Evolutionary conservation across 139 green algal species (phyloP), one percentile per base, ranked within the genome.

Genomic region (Chlorella sp.): DNA sequence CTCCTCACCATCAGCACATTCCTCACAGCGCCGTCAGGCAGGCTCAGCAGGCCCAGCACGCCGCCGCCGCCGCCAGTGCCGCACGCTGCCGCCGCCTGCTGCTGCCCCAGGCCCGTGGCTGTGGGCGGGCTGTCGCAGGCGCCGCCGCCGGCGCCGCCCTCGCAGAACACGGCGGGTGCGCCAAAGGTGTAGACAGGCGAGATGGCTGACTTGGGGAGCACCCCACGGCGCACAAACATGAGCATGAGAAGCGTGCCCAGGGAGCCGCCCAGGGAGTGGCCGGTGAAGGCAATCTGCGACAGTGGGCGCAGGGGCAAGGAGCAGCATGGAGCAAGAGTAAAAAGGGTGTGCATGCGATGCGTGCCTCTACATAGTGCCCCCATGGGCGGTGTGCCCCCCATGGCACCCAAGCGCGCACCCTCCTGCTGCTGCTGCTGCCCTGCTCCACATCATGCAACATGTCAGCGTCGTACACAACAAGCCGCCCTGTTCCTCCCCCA

Each of bases 181-280:
- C 98, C 98, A 93, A 99, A 99, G 39, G 97, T 99, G 94, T 97
- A 97, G 28, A 97, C 91, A 34, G 97, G 96, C 1, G 91, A 83
- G 42, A 99, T 86, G 85, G 92, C 64, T 73, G 68, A n/a, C 5
- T 86, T 69, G 16, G 91, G 91, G 88, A 98, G 89, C 75, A 97
- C 95, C 22, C 96, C 96, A 3, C 97, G 89, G 36, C 90, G 80
- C 85, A 96, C 90, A 87, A 96, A 96, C 97, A 99, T 99, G 48
- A 99, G 90, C 87, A 96, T 92, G 40, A 99, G 93, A 85, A 99
- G 86, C 18, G 94, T 97, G 32, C 94, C 95, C 64, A 99, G 90
- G 30, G 86, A 94, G 82, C 98, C 98, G 39, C 98, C 98, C 83
- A 99, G 97, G 39, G 96, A 98, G 93, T 99, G 98, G 53, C 97